A percentile compares a stretch with the other conserved stretches of the same genome.
Evolutionary conservation across 768 basidiomycete species (phyloP).

Genomic region (Tubosaeta sp.): DNA sequence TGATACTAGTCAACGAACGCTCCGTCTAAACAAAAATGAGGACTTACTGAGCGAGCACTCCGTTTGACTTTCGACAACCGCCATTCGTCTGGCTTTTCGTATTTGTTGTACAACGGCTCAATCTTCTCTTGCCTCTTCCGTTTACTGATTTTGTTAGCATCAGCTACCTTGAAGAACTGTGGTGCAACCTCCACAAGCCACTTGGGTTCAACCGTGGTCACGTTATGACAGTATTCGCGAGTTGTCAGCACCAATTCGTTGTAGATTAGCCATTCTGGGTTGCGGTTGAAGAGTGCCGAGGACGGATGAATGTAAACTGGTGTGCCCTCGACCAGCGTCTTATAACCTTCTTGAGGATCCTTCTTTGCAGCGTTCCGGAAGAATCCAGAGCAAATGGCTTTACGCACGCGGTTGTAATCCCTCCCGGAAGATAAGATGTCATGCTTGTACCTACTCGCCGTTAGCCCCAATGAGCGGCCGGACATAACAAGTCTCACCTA

Average conservation of each 20-base stretch:
- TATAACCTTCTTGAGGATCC: constrained; percentile 97
- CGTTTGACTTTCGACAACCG: constrained; percentile 88
- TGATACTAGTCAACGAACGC: constrained; percentile 27
- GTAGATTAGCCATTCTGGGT: constrained; percentile 94
- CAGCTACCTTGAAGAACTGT: constrained; percentile 98
- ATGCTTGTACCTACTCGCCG: constrained; percentile 77
- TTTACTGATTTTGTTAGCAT: constrained; percentile 96
- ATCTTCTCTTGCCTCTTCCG: constrained; percentile 96
- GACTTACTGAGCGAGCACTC: constrained; percentile 72
- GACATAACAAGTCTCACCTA: constrained; percentile 48
- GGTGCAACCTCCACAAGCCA: constrained; percentile 99
- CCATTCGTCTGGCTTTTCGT: constrained; percentile 95
- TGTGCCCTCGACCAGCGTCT: constrained; percentile 95
- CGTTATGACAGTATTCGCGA: constrained; percentile 90
- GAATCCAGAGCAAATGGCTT: constrained; percentile 95
- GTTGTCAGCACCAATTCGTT: constrained; percentile 96
- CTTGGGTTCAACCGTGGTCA: constrained; percentile 95
- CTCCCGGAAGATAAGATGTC: constrained; percentile 90
- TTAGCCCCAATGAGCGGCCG: constrained; percentile 1
- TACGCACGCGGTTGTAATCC: constrained; percentile 90
- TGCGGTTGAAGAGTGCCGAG: constrained; percentile 93
- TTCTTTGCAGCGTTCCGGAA: constrained; percentile 99
- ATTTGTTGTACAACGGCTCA: constrained; percentile 93
- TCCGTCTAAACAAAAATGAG: constrained; percentile 14
- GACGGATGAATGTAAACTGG: constrained; percentile 99